A percentile compares a stretch with the other conserved stretches of the same genome.
Evolutionary conservation across 495 filamentous ascomycete species (phyloP).

Genomic region (Podospora pseudoanserina): DNA sequence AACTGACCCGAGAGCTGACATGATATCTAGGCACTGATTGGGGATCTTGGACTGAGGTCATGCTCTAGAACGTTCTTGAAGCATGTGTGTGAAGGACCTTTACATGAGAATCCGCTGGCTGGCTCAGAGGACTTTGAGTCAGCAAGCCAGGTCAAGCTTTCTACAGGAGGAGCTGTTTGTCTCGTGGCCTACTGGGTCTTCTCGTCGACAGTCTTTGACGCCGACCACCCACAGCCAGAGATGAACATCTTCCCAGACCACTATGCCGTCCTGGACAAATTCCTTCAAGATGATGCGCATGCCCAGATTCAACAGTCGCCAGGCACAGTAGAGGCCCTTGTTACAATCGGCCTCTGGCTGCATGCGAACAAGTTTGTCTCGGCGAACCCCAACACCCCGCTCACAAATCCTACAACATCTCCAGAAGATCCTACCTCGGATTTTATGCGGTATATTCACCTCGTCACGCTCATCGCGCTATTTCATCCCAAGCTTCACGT

Average conservation of each 20-base stretch:
- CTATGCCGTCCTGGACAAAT: conserved; percentile 54
- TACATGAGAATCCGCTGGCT: conserved; percentile 35
- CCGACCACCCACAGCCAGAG: conserved; percentile 40
- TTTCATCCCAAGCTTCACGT: conserved; percentile 63
- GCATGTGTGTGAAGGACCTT: conserved; percentile 29
- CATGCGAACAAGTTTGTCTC: conserved; percentile 36
- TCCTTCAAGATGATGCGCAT: conserved; percentile 50
- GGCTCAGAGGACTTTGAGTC: conserved; percentile 42
- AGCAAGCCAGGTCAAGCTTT: conserved; percentile 65
- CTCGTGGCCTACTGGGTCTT: conserved; percentile 58
- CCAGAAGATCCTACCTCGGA: conserved; percentile 31
- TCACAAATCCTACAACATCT: conserved; percentile 15
- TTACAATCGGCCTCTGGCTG: conserved; percentile 52
- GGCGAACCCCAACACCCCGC: conserved; percentile 16
- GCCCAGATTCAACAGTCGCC: conserved; percentile 32
- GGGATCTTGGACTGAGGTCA: conserved; percentile 57
- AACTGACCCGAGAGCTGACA: neutral
- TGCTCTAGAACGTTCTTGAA: conserved; percentile 31
- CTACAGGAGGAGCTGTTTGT: conserved; percentile 64
- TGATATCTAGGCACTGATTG: conserved; percentile 58
- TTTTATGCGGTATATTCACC: conserved; percentile 58
- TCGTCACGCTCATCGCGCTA: conserved; percentile 61
- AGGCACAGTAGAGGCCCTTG: conserved; percentile 45
- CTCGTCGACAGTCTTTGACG: conserved; percentile 50
- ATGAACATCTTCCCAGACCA: conserved; percentile 65